phyloP scores from a whole-genome alignment of 2,329 filamentous ascomycete genomes.

The Diaporthe longicolla region DNA sequence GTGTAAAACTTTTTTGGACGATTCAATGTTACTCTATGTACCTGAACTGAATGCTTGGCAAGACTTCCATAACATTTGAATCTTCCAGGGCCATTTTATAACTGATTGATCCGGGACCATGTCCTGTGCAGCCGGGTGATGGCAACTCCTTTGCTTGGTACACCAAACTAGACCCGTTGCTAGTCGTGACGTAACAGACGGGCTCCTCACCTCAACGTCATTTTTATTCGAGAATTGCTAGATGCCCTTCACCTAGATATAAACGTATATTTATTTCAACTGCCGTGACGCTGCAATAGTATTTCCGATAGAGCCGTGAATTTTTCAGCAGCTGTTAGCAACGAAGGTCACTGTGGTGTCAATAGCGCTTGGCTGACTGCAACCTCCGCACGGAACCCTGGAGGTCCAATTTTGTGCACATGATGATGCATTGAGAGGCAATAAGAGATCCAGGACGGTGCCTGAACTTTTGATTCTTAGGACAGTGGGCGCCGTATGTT shows the following conservation, averaged over 20 bases:
- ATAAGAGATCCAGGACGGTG: not conserved
- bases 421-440: not conserved
- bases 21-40: not conserved
- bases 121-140: not conserved
- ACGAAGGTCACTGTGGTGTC: not conserved
- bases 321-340: not conserved
- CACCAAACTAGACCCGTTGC: slow-evolving; percentile 27
- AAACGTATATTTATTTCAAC: not conserved
- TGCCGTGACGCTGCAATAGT: slow-evolving; percentile 10
- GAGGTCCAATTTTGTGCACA: not conserved
- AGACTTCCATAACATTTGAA: not conserved
- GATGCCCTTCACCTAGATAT: not conserved
- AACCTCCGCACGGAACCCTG: not conserved
- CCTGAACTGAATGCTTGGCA: not conserved
- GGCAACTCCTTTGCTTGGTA: not conserved
- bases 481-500: too few species aligned
- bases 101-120: not conserved
- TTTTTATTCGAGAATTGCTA: slow-evolving; percentile 18
- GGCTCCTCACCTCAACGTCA: slow-evolving; percentile 23
- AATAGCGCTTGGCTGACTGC: not conserved
- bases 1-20: not conserved
- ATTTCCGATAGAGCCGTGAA: slow-evolving; percentile 1
- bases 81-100: not conserved
- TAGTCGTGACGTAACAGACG: slow-evolving; percentile 31
- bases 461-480: not conserved